These are phyloP conservation scores for Pterocarpus santalinus DNA, from an alignment of 306 rosid species.

Conservation along the genomic window DNA sequence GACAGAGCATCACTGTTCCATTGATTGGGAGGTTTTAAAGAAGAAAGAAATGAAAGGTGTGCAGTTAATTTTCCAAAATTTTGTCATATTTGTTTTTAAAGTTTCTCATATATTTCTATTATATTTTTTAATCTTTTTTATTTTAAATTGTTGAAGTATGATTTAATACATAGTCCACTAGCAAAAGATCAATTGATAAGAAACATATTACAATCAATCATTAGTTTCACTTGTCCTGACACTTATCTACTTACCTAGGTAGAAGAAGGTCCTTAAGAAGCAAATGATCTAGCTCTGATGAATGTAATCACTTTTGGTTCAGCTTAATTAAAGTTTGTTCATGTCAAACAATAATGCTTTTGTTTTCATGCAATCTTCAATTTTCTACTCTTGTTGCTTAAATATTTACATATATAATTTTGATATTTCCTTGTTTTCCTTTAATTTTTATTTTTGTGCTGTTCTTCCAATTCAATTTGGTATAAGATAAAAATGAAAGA, in stretches of 20 bases:
- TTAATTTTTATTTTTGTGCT: too few species aligned
- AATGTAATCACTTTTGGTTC: too few species aligned
- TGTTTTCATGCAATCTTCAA: neutral
- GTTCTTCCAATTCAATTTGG: too few species aligned
- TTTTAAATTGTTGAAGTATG: neutral
- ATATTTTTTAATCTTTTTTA: neutral
- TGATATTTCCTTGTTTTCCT: neutral
- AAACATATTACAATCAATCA: neutral
- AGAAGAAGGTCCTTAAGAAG: too few species aligned
- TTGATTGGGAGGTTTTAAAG: neutral
- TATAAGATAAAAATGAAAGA: too few species aligned
- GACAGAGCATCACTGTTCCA: neutral
- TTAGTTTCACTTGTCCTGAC: too few species aligned
- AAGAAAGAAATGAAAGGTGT: neutral
- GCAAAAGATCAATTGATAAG: neutral
- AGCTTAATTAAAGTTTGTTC: too few species aligned
- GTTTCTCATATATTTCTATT: neutral
- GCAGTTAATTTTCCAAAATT: neutral
- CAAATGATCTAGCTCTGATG: too few species aligned
- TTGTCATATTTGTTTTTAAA: neutral
- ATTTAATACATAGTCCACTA: neutral
- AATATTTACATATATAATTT: too few species aligned
- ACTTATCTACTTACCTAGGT: too few species aligned
- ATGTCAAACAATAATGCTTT: too few species aligned
- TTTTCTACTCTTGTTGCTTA: neutral